phyloP scores from a whole-genome alignment of 2,329 filamentous ascomycete species.

The Aureobasidium sp. region DNA sequence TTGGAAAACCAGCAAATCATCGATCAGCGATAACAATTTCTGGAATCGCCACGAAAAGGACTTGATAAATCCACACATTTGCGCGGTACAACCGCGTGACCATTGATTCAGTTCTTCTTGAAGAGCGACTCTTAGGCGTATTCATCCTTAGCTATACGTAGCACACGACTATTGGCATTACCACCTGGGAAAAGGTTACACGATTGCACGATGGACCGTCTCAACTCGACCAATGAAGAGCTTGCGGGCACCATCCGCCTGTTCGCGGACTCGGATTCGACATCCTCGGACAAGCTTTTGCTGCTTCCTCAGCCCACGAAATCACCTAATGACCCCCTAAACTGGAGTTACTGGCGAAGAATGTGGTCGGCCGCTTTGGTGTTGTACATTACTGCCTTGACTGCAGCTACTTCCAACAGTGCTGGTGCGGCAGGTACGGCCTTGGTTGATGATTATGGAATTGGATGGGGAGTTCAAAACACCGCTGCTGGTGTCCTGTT shows the following conservation, averaged over 20 bases:
- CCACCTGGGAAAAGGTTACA: not conserved
- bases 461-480: conserved; percentile 46
- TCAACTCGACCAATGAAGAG: not conserved
- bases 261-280: conserved; percentile 16
- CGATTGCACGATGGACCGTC: not conserved
- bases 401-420: conserved; percentile 49
- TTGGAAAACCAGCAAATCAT: not conserved
- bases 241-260: conserved; percentile 11
- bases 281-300: conserved; percentile 35
- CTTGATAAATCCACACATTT: not conserved
- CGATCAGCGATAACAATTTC: conserved; percentile 3
- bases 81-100: not conserved
- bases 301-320: conserved; percentile 44
- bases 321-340: conserved; percentile 24
- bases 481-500: conserved; percentile 51
- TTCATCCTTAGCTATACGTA: not conserved
- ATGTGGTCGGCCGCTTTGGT: conserved; percentile 37
- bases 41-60: conserved; percentile 1
- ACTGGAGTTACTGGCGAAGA: conserved; percentile 23
- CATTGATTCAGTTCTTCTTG: not conserved
- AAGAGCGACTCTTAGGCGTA: not conserved
- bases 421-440: conserved; percentile 45
- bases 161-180: not conserved
- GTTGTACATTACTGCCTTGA: conserved; percentile 46
- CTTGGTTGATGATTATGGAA: conserved; percentile 43